A percentile compares a stretch with the other conserved stretches of the same genome.
Evolutionary conservation across 2,329 filamentous ascomycete species (phyloP).

Genomic region (Calonectria pauciramosa): DNA sequence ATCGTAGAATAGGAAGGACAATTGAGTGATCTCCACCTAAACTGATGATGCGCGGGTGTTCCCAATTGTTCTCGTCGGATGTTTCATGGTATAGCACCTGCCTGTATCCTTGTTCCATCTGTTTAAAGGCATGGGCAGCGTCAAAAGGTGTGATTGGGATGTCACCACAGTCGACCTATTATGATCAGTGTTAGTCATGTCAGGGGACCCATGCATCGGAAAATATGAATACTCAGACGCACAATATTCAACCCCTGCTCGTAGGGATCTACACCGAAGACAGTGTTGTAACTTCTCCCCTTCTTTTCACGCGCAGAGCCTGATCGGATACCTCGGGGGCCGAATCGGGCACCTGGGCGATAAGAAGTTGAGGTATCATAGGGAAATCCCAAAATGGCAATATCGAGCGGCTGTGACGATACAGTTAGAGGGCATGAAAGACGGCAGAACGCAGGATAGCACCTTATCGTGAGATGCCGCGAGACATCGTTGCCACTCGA

Average conservation of each 20-base stretch:
- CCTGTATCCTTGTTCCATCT: conserved; percentile 23
- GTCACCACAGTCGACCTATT: conserved; percentile 19
- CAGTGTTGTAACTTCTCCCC: conserved; percentile 1
- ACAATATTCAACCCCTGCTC: not conserved
- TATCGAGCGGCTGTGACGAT: not conserved
- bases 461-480: not conserved
- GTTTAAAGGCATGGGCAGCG: conserved; percentile 14
- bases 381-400: conserved; percentile 15
- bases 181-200: not conserved
- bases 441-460: no score
- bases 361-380: conserved; percentile 23
- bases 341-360: conserved; percentile 14
- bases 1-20: conserved; percentile 3
- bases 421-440: not conserved
- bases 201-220: not conserved
- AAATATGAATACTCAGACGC: not conserved
- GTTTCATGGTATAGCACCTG: not conserved
- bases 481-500: not conserved
- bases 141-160: conserved; percentile 23
- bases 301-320: conserved; percentile 7
- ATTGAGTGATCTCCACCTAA: conserved; percentile 19
- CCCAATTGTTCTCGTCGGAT: not conserved
- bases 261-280: not conserved
- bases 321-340: conserved; percentile 13
- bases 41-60: conserved; percentile 19